phyloP scores from a whole-genome alignment of 306 rosid species.

The Gynostemma pentaphyllum region DNA sequence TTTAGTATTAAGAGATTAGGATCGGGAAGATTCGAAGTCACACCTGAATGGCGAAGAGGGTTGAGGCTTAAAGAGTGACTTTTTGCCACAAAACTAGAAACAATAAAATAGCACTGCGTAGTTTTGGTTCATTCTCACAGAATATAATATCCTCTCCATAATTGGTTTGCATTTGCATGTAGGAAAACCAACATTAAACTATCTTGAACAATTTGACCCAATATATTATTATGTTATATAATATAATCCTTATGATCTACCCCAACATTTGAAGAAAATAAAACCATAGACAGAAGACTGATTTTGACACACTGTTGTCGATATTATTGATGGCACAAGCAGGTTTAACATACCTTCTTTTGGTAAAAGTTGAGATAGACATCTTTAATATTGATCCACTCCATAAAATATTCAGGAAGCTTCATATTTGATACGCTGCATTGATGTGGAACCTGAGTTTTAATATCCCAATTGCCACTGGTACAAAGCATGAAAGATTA shows the following conservation, averaged over 20 bases:
- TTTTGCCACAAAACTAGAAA: too few relatives aligned
- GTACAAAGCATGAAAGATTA: constrained; percentile 3
- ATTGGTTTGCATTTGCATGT: not conserved
- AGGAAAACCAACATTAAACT: not conserved
- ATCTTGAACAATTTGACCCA: not conserved
- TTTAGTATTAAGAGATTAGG: too few relatives aligned
- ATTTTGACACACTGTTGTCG: too few relatives aligned
- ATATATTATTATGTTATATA: not conserved
- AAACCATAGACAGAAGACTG: not conserved
- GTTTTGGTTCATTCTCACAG: too few relatives aligned
- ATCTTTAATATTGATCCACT: constrained; percentile 92
- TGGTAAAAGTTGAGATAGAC: constrained; percentile 73
- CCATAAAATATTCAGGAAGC: constrained; percentile 79
- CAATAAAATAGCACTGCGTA: too few relatives aligned
- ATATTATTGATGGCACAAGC: not conserved
- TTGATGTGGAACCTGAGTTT: constrained; percentile 89
- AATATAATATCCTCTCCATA: not conserved
- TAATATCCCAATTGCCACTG: constrained; percentile 98
- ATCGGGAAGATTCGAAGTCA: too few relatives aligned
- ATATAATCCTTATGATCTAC: not conserved
- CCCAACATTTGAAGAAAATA: not conserved
- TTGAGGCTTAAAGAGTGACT: too few relatives aligned
- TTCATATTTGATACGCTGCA: constrained; percentile 65
- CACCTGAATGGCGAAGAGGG: too few relatives aligned
- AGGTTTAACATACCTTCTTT: constrained; percentile 36